Evolutionary conservation across 495 filamentous ascomycete genomes (phyloP).

Genomic region (Daldinia childiae): DNA sequence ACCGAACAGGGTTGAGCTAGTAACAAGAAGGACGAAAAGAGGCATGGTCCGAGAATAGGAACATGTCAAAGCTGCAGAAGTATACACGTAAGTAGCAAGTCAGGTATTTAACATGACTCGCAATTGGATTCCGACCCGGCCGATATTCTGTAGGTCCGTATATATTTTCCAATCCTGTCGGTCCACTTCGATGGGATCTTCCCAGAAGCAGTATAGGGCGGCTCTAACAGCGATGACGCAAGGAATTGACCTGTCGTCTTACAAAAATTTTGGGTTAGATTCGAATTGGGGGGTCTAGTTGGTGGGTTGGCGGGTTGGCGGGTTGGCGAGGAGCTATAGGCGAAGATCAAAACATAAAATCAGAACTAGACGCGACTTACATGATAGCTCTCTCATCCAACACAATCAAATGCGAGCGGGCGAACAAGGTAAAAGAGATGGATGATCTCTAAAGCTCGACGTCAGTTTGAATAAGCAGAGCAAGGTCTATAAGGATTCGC

Average conservation of each 20-base stretch:
- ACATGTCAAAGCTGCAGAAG: conserved; percentile 25
- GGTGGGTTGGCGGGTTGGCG: too few relatives aligned
- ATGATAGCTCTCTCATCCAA: conserved; percentile 31
- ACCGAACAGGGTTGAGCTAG: conserved; percentile 34
- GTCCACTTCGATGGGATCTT: conserved; percentile 7
- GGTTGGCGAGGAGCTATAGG: conserved; percentile 38
- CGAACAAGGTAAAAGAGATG: conserved; percentile 21
- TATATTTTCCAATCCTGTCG: background rate
- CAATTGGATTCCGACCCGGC: conserved; percentile 7
- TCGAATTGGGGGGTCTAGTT: conserved; percentile 27
- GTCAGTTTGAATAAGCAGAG: conserved; percentile 7
- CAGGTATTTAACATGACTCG: background rate
- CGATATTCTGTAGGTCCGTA: conserved; percentile 3
- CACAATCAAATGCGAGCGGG: conserved; percentile 28
- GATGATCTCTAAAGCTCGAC: conserved; percentile 27
- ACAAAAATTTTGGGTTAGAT: conserved; percentile 28
- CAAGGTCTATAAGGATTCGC: conserved; percentile 10
- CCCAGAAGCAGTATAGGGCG: conserved; percentile 36
- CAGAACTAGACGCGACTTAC: conserved; percentile 21
- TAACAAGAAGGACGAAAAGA: conserved; percentile 32
- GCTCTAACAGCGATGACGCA: conserved; percentile 40
- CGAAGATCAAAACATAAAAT: conserved; percentile 31
- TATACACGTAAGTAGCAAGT: conserved; percentile 5
- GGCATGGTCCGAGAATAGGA: conserved; percentile 25
- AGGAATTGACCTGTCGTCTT: conserved; percentile 43